phyloP scores from a whole-genome alignment of 176 grass and related monocot species.

The Musa schizocarpa region DNA sequence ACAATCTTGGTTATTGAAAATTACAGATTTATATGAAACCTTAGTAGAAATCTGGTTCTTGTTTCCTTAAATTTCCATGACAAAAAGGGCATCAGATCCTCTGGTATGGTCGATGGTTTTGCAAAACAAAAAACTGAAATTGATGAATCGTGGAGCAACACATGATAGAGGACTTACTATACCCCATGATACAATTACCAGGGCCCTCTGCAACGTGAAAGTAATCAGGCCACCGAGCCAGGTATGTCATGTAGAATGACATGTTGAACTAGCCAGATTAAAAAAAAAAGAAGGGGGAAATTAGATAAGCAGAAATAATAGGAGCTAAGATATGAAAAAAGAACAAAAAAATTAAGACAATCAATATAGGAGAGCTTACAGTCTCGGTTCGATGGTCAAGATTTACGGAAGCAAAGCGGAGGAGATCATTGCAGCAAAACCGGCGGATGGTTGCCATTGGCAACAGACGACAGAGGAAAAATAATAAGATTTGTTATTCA shows the following conservation, averaged over 20 bases:
- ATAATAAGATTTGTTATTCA: background rate
- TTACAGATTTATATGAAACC: too few relatives aligned
- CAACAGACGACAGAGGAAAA: background rate
- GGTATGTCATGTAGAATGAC: constrained; percentile 99
- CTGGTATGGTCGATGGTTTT: too few relatives aligned
- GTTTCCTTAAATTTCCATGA: too few relatives aligned
- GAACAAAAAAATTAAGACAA: background rate
- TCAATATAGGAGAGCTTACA: constrained; percentile 16
- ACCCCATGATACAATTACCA: constrained; percentile 81
- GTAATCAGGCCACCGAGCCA: constrained; percentile 97
- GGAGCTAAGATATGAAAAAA: background rate
- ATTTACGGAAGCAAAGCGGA: constrained; percentile 75
- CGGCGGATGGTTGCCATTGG: constrained; percentile 88
- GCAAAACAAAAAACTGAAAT: background rate
- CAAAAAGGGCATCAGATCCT: too few relatives aligned
- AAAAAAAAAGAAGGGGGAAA: background rate
- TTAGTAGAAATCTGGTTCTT: too few relatives aligned
- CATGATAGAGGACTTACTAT: constrained; percentile 41
- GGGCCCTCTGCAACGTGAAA: constrained; percentile 66
- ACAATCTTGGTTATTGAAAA: too few relatives aligned
- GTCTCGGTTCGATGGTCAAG: constrained; percentile 97
- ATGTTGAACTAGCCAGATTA: constrained; percentile 71
- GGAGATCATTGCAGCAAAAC: constrained; percentile 95
- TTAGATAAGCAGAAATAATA: background rate
- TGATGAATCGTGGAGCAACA: too few relatives aligned